phyloP scores from a whole-genome alignment of 140 eudicot genomes.

The Stevia rebaudiana region DNA sequence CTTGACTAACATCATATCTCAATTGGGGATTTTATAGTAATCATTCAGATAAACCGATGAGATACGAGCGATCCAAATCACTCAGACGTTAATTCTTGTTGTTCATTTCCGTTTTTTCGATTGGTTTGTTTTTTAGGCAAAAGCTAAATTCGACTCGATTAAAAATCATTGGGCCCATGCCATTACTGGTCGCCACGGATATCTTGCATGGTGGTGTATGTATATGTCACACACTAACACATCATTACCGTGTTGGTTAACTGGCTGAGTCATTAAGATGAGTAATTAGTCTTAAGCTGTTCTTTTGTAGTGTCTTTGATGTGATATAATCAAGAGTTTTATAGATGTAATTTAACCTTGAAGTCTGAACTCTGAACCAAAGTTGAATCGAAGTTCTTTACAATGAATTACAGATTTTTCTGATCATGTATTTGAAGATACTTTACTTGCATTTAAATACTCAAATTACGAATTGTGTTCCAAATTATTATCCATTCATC shows the following conservation, averaged over 20 bases:
- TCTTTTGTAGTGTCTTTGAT: too few species aligned
- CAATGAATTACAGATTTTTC: too few species aligned
- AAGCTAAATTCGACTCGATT: conserved; percentile 5
- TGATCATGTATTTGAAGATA: too few species aligned
- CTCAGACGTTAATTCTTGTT: conserved; percentile 20
- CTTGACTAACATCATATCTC: background rate
- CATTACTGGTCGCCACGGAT: conserved; percentile 26
- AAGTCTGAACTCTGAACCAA: too few species aligned
- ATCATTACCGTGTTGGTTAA: background rate
- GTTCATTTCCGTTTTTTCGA: conserved; percentile 7
- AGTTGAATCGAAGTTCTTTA: too few species aligned
- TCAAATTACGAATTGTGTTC: too few species aligned
- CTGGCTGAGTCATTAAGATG: background rate
- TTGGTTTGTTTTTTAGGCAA: conserved; percentile 19
- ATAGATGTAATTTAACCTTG: too few species aligned
- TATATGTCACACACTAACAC: conserved; percentile 17
- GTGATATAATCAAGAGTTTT: too few species aligned
- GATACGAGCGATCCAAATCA: conserved; percentile 30
- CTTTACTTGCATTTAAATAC: too few species aligned
- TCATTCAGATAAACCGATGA: conserved; percentile 28
- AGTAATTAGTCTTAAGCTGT: too few species aligned
- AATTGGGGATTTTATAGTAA: conserved; percentile 22
- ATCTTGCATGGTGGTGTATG: conserved; percentile 21
- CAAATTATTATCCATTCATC: too few species aligned
- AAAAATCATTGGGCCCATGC: conserved; percentile 30